phyloP scores from a whole-genome alignment of 2,329 filamentous ascomycete species.

The Sclerotinia nivalis region DNA sequence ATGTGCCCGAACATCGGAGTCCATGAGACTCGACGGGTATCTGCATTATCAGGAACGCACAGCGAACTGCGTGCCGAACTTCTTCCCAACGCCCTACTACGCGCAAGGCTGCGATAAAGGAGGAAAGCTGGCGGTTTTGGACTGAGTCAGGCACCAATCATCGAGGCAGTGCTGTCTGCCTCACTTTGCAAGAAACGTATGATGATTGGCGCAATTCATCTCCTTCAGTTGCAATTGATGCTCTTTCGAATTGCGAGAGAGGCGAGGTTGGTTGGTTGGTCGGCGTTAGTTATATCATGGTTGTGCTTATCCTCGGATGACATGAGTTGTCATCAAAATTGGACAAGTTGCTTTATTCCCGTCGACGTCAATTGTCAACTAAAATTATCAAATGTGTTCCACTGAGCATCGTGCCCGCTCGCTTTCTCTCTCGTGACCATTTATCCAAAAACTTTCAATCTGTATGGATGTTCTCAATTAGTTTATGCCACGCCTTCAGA shows the following conservation, averaged over 20 bases:
- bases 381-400: neutral
- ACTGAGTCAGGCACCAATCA: neutral
- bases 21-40: neutral
- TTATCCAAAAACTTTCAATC: neutral
- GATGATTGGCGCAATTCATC: neutral
- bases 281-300: neutral
- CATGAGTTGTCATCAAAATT: neutral
- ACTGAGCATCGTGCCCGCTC: too few species aligned
- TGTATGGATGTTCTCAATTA: neutral
- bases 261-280: neutral
- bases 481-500: neutral
- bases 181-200: neutral
- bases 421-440: neutral
- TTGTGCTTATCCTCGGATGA: constrained; percentile 1
- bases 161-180: neutral
- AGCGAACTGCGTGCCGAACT: neutral
- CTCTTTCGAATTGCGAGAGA: neutral
- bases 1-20: constrained; percentile 5
- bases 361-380: neutral
- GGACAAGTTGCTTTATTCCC: neutral
- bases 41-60: constrained; percentile 6
- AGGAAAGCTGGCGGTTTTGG: neutral
- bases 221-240: neutral
- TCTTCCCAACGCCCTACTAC: constrained; percentile 1
- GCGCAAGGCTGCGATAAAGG: neutral